phyloP scores from a whole-genome alignment of 305 asterid species.

The Solanum hybrid region DNA sequence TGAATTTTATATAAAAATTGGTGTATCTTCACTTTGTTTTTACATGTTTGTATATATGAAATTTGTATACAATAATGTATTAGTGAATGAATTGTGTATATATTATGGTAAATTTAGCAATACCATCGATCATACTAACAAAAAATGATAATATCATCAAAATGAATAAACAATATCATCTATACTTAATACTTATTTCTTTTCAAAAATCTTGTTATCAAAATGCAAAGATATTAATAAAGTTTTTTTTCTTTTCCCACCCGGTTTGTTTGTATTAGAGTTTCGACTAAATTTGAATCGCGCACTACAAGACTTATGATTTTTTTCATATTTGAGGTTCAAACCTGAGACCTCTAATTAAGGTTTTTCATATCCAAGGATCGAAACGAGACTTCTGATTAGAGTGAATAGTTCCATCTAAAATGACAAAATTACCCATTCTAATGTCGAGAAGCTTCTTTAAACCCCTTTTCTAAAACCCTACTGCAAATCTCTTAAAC shows the following conservation, averaged over 20 bases:
- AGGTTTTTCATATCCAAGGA: too few species aligned
- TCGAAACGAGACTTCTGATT: too few species aligned
- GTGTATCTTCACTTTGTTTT: background rate
- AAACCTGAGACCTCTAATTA: too few species aligned
- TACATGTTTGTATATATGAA: background rate
- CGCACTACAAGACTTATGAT: fast-evolving
- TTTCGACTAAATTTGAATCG: too few species aligned
- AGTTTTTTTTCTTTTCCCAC: background rate
- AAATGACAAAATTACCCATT: background rate
- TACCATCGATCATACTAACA: background rate
- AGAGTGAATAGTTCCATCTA: background rate
- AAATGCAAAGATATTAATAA: background rate
- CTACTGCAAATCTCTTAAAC: background rate
- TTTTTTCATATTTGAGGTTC: too few species aligned
- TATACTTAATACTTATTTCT: background rate
- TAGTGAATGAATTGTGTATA: background rate
- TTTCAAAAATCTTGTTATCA: background rate
- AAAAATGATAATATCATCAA: background rate
- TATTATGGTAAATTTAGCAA: background rate
- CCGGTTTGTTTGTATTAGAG: too few species aligned
- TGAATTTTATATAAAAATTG: background rate
- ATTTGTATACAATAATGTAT: background rate
- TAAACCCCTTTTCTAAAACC: background rate
- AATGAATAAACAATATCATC: background rate
- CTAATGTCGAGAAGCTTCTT: background rate